Percentiles rank a stretch among this genome's conserved stretches.
phyloP scores from a whole-genome alignment of 23 red algal genomes.

The Gracilaria domingensis region DNA sequence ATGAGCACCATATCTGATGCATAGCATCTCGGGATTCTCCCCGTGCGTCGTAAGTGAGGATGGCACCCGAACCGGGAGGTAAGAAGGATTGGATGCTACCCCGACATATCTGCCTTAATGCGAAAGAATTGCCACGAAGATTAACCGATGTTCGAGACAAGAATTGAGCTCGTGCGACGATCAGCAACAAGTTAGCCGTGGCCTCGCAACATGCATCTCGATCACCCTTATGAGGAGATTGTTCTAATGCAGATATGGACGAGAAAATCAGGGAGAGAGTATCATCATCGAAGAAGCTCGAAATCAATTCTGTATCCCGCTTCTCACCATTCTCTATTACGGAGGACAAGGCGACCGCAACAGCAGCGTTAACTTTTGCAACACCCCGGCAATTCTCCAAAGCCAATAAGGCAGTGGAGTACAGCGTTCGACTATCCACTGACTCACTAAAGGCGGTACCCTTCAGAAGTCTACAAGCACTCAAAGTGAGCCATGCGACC shows the following conservation, averaged over 20 bases:
- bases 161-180: constrained; percentile 42
- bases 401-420: not conserved
- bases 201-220: constrained; percentile 23
- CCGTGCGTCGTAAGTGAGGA: constrained; percentile 48
- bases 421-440: constrained; percentile 12
- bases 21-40: constrained; percentile 27
- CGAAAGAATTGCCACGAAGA: not conserved
- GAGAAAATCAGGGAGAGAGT: constrained; percentile 16
- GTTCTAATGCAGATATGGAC: constrained; percentile 49
- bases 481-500: constrained; percentile 58
- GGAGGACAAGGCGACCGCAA: constrained; percentile 49
- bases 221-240: constrained; percentile 18
- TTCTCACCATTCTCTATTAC: constrained; percentile 41
- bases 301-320: constrained; percentile 14
- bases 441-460: constrained; percentile 42
- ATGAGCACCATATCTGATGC: constrained; percentile 66
- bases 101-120: constrained; percentile 25
- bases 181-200: constrained; percentile 52
- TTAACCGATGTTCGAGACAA: constrained; percentile 18
- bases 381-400: constrained; percentile 13
- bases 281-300: constrained; percentile 11
- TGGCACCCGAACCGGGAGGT: not conserved
- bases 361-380: constrained; percentile 20
- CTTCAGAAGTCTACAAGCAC: constrained; percentile 23
- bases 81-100: constrained; percentile 53